Evolutionary conservation across 129 eudicot genomes (phyloP).

Genomic region (Solidago caesia): DNA sequence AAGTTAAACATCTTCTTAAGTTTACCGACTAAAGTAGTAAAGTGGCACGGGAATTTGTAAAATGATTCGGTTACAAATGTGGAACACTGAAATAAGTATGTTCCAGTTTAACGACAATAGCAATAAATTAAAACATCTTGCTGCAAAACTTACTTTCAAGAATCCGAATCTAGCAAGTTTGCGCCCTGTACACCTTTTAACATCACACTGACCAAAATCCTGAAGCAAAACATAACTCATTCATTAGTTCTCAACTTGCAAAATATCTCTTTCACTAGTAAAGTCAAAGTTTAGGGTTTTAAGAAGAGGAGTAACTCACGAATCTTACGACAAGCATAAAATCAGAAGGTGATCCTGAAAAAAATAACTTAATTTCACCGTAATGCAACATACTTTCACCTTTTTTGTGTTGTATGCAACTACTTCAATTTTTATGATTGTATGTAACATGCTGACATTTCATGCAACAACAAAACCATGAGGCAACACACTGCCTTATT

Average conservation of each 20-base stretch:
- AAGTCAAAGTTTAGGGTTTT: slow-evolving; percentile 16
- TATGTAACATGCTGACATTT: background rate
- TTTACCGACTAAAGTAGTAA: no score
- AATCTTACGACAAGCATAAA: no score
- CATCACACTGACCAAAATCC: slow-evolving; percentile 99
- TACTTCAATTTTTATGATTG: background rate
- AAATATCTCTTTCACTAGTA: background rate
- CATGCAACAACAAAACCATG: background rate
- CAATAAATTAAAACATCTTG: background rate
- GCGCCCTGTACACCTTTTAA: slow-evolving; percentile 97
- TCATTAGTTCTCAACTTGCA: slow-evolving; percentile 4
- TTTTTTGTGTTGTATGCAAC: background rate
- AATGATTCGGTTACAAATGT: no score
- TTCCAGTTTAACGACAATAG: background rate
- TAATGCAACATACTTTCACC: background rate
- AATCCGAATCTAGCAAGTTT: slow-evolving; percentile 86
- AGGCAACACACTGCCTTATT: background rate
- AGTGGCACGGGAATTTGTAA: no score
- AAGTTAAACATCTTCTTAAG: no score
- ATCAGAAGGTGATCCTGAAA: background rate
- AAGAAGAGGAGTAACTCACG: background rate
- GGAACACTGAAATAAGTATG: no score
- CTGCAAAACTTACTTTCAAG: slow-evolving; percentile 60
- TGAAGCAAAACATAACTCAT: slow-evolving; percentile 35
- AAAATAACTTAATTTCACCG: background rate